Base-by-base conservation (phyloP, 306 rosid species). In the Lotus japonicus region DNA sequence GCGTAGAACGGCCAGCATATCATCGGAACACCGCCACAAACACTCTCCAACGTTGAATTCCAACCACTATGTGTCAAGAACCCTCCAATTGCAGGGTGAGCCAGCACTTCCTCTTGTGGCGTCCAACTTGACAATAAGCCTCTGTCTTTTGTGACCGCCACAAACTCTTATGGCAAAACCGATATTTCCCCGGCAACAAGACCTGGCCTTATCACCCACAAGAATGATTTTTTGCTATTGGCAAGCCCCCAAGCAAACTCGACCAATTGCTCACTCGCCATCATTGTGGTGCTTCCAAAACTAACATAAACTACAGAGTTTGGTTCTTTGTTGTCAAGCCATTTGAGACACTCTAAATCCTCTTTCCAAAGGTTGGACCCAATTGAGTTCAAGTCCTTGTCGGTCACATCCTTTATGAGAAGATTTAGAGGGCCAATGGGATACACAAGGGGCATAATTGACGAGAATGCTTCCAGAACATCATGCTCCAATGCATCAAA, bases 231-330 rank as follows among this genome's bases (percentile, higher is more conserved):
- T 4, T 62, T 63, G 71, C 87, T 89, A 7, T 81, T 79, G 4
- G 87, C 90, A 0, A 86, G 85, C 0, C 96, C 92, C 87, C 92
- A 89, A 4, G 90, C 88, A 18, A 89, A 86, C 66, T 86, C 96
- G 5, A 71, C 46, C 15, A 84, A 4, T 44, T 86, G 88, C 0
- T 81, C 81, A 11, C 17, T 6, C 0, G 88, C 81, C 90, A 89
- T 89, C 1, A 89, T 84, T 0, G 89, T 69, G 35, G 82, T 79
- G 77, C 96, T 89, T 11, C 92, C 90, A 1, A 90, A 90, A 51
- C 87, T 90, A 1, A 90, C 96, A 5, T 90, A 90, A 33, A 90
- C 84, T 0, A 89, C 88, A 0, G 83, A 52, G 63, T 74, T 72
- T 0, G 78, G 50, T 19, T 81, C 79, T 55, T 77, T 84, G 1